These are phyloP conservation scores for Galerina marginata DNA, from an alignment of 768 basidiomycete genomes.

Conservation along the genomic window DNA sequence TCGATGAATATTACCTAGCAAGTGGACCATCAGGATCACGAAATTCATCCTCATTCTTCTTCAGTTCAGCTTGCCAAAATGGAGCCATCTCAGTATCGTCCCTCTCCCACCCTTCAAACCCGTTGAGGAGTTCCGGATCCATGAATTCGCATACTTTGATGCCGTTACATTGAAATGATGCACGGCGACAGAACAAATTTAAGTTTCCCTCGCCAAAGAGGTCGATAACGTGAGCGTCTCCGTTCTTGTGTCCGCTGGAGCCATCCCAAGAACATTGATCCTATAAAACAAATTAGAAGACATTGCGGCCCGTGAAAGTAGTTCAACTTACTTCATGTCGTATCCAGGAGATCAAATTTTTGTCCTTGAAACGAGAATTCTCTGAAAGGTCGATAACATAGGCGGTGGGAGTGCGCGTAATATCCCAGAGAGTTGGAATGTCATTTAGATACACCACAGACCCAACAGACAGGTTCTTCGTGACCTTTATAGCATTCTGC, in stretches of 20 bases:
- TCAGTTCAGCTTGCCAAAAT: neutral
- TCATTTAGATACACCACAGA: neutral
- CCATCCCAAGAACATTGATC: constrained; percentile 5
- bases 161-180: neutral
- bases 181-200: neutral
- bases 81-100: neutral
- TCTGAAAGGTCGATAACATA: neutral
- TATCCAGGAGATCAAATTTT: neutral
- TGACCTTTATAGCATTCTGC: neutral
- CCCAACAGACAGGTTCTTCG: neutral
- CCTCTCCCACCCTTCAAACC: neutral
- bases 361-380: neutral
- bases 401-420: neutral
- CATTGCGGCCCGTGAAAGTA: neutral
- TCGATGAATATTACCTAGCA: neutral
- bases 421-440: neutral
- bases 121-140: neutral
- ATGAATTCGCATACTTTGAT: constrained; percentile 2
- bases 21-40: neutral
- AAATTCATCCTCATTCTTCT: neutral
- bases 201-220: neutral
- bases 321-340: constrained; percentile 1
- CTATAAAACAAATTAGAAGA: neutral
- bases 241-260: neutral
- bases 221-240: neutral